Percentiles rank a stretch among this genome's conserved stretches.
Conservation (phyloP, 129 eudicot species). For the Flaveria brownii region DNA sequence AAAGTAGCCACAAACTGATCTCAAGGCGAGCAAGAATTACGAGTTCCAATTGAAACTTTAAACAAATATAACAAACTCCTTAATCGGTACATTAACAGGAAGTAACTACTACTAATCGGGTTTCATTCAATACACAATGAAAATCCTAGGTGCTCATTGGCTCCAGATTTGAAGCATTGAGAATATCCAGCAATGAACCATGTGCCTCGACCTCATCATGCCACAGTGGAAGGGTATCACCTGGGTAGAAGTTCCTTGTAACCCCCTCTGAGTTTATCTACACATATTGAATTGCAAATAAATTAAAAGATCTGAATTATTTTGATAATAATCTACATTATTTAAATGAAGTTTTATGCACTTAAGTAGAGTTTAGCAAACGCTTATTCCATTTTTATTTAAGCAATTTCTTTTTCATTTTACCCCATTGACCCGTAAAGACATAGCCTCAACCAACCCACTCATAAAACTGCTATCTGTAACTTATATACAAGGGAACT, state of each 20-base stretch:
- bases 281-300: background rate
- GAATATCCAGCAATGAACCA: slow-evolving; percentile 62
- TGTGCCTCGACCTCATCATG: slow-evolving; percentile 82
- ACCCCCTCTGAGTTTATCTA: slow-evolving; percentile 81
- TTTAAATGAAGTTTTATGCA: background rate
- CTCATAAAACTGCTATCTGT: background rate
- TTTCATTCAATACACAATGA: background rate
- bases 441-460: background rate
- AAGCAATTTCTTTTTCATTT: background rate
- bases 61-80: slow-evolving; percentile 3
- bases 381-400: background rate
- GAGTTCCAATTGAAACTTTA: background rate
- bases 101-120: slow-evolving; percentile 11
- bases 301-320: no score
- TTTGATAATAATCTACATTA: background rate
- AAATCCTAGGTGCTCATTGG: slow-evolving; percentile 51
- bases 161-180: slow-evolving; percentile 46
- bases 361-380: background rate
- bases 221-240: slow-evolving; percentile 79
- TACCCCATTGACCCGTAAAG: background rate
- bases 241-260: slow-evolving; percentile 75
- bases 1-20: background rate
- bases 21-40: background rate
- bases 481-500: slow-evolving; percentile 25
- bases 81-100: background rate